Evolutionary conservation across 208 protist species (phyloP).

Genomic region (Leishmania tropica): DNA sequence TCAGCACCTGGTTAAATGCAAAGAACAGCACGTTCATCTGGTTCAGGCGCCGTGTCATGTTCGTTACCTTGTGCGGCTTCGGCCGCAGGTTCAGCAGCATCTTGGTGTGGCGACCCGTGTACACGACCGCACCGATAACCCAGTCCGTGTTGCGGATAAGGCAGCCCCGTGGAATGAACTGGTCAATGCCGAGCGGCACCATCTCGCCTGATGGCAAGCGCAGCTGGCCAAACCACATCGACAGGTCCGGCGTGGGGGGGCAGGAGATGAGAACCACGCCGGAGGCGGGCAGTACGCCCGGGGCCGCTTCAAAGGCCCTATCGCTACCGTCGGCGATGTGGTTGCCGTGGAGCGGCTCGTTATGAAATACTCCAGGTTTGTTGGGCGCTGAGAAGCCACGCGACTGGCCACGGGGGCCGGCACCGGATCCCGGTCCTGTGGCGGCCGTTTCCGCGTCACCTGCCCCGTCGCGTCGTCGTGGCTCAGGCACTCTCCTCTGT

Average conservation of each 20-base stretch:
- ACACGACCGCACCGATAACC: conserved; percentile 82
- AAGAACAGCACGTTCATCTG: conserved; percentile 80
- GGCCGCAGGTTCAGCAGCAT: conserved; percentile 81
- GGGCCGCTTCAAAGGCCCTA: background rate
- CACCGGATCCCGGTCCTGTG: background rate
- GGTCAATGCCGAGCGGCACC: conserved; percentile 74
- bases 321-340: background rate
- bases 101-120: conserved; percentile 90
- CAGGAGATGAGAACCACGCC: conserved; percentile 61
- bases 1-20: conserved; percentile 59
- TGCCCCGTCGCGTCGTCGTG: background rate
- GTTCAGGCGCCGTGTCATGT: conserved; percentile 74
- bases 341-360: background rate
- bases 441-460: too few relatives aligned
- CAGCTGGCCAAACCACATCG: conserved; percentile 72
- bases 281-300: background rate
- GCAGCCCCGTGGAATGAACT: conserved; percentile 89
- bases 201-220: conserved; percentile 49
- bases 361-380: too few relatives aligned
- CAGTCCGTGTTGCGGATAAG: conserved; percentile 91
- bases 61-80: conserved; percentile 64
- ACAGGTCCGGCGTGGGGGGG: conserved; percentile 61
- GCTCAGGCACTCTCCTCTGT: background rate
- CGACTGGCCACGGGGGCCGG: background rate
- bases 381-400: background rate